Conservation (phyloP, 108 stramenopile species). For the Chaetoceros tenuissimus region DNA sequence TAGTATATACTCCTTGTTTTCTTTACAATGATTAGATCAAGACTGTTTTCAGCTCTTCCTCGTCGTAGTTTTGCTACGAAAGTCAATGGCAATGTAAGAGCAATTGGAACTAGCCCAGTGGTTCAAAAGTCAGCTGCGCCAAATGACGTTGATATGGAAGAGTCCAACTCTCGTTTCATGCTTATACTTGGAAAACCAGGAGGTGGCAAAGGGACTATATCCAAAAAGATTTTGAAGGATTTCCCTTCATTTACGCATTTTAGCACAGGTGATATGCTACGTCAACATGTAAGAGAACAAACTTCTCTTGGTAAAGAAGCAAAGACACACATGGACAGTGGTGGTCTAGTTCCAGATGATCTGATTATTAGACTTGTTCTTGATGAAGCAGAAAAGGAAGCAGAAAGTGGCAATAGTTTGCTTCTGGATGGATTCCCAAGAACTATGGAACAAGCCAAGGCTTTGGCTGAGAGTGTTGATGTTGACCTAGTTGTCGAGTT, state of each 20-base stretch:
- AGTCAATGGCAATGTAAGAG: too few species aligned
- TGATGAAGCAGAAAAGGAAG: slow-evolving; percentile 51
- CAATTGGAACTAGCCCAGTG: not conserved
- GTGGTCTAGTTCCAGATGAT: slow-evolving; percentile 84
- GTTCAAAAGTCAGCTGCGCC: not conserved
- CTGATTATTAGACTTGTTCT: slow-evolving; percentile 88
- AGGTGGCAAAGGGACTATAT: slow-evolving; percentile 97
- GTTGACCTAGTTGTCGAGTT: slow-evolving; percentile 91
- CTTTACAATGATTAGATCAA: too few species aligned
- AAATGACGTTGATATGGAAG: slow-evolving; percentile 2
- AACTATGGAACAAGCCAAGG: slow-evolving; percentile 87
- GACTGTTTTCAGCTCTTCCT: too few species aligned
- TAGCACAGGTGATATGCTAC: slow-evolving; percentile 92
- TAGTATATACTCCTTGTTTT: too few species aligned
- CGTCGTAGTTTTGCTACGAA: too few species aligned
- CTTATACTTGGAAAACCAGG: slow-evolving; percentile 91
- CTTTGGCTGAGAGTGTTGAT: slow-evolving; percentile 70
- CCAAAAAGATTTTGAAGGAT: slow-evolving; percentile 81
- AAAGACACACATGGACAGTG: slow-evolving; percentile 81
- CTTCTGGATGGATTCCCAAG: slow-evolving; percentile 96
- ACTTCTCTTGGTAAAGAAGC: slow-evolving; percentile 83
- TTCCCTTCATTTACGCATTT: slow-evolving; percentile 86
- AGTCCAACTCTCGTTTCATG: slow-evolving; percentile 34
- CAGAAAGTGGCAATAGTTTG: slow-evolving; percentile 55
- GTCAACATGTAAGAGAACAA: slow-evolving; percentile 74